phyloP scores from a whole-genome alignment of 2,329 filamentous ascomycete species.

The Biscogniauxia marginata region DNA sequence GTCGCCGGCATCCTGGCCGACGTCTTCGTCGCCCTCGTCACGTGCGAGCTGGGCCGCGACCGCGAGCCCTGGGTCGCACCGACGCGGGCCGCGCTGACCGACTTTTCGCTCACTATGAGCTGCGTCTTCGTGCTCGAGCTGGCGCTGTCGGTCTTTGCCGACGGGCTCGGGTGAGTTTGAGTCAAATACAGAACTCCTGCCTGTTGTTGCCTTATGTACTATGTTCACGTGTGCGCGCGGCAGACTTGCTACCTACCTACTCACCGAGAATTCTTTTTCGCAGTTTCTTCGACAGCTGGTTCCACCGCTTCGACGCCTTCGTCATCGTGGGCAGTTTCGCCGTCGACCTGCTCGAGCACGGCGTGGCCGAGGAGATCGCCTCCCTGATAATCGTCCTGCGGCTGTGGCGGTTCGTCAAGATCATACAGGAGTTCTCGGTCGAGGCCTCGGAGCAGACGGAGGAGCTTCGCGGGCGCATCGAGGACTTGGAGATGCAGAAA shows the following conservation, averaged over 20 bases:
- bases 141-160: constrained; percentile 57
- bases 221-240: no score
- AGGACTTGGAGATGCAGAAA: constrained; percentile 50
- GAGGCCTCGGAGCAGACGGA: constrained; percentile 64
- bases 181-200: no score
- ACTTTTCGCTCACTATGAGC: constrained; percentile 58
- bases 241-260: no score
- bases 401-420: constrained; percentile 68
- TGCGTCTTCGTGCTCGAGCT: constrained; percentile 65
- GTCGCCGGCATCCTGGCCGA: constrained; percentile 45
- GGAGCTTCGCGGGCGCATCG: constrained; percentile 51
- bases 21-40: constrained; percentile 48
- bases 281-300: constrained; percentile 57
- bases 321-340: constrained; percentile 62
- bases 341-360: constrained; percentile 60
- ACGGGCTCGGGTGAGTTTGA: constrained; percentile 53
- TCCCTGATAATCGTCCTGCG: constrained; percentile 66
- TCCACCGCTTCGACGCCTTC: constrained; percentile 63
- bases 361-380: constrained; percentile 60
- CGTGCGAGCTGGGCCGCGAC: constrained; percentile 44
- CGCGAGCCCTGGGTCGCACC: constrained; percentile 42
- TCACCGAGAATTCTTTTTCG: background rate
- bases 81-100: constrained; percentile 42
- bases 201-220: no score
- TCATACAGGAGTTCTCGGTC: constrained; percentile 65